Percentiles rank a stretch among this genome's conserved stretches.
Evolutionary conservation across 1,284 basidiomycete species (phyloP).

Genomic region (Hortiboletus rubellus): DNA sequence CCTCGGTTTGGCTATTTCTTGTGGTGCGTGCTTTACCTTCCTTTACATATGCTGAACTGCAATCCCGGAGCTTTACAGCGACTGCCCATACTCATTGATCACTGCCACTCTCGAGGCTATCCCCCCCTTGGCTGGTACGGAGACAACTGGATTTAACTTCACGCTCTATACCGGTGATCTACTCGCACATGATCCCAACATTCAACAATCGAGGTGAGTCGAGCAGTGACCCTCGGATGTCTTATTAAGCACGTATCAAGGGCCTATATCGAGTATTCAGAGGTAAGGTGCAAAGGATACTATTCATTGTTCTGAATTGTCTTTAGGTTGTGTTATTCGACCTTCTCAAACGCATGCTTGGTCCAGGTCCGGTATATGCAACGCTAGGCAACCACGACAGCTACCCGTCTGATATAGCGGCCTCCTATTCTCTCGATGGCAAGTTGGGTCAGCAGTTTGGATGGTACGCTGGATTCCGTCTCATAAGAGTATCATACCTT

Average conservation of each 20-base stretch:
- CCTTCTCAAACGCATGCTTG: slow-evolving; percentile 60
- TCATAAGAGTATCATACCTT: neutral
- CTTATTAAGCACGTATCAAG: slow-evolving; percentile 28
- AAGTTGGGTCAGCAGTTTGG: slow-evolving; percentile 58
- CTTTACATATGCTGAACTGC: neutral
- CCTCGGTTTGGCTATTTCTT: slow-evolving; percentile 65
- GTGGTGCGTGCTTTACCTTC: slow-evolving; percentile 44
- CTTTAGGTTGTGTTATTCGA: slow-evolving; percentile 61
- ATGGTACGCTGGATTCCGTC: slow-evolving; percentile 45
- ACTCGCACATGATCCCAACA: slow-evolving; percentile 68
- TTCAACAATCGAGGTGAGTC: slow-evolving; percentile 58
- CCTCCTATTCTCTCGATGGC: slow-evolving; percentile 58
- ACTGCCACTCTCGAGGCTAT: slow-evolving; percentile 67
- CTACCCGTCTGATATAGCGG: slow-evolving; percentile 25
- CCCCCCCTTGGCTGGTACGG: slow-evolving; percentile 63
- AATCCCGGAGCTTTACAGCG: slow-evolving; percentile 44
- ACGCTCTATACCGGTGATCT: slow-evolving; percentile 77
- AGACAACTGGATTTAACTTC: slow-evolving; percentile 61
- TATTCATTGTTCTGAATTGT: slow-evolving; percentile 3
- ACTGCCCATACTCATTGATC: slow-evolving; percentile 66
- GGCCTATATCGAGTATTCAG: slow-evolving; percentile 53
- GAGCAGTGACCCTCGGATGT: neutral
- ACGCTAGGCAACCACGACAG: slow-evolving; percentile 74
- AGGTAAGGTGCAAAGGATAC: slow-evolving; percentile 41
- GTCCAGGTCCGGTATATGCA: slow-evolving; percentile 67